A percentile compares a stretch with the other conserved stretches of the same genome.
These are phyloP conservation scores for Ophiostoma novo-ulmi DNA, from an alignment of 2,329 filamentous ascomycete species.

Conservation along the genomic window DNA sequence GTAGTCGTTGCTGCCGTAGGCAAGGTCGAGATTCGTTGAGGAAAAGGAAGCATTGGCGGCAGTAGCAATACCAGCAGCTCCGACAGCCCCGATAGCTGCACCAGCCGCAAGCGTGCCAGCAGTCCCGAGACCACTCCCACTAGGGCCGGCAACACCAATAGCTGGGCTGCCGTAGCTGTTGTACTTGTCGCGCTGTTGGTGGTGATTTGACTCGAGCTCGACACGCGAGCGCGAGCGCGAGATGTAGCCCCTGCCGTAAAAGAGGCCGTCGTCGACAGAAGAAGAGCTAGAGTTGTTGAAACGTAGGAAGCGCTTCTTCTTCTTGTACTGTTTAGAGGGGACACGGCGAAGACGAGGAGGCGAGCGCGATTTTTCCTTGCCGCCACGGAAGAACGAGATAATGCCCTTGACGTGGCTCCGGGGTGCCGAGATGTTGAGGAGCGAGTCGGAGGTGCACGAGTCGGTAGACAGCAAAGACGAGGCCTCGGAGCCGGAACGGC, in stretches of 20 bases:
- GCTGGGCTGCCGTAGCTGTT: neutral
- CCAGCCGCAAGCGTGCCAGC: slow-evolving; percentile 8
- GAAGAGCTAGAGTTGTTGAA: slow-evolving; percentile 50
- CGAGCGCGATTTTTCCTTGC: slow-evolving; percentile 4
- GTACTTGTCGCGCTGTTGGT: neutral
- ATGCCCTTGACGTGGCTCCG: slow-evolving; percentile 32
- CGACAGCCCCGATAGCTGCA: neutral
- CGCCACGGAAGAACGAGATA: slow-evolving; percentile 34
- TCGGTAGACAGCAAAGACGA: slow-evolving; percentile 29
- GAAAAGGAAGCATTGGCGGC: slow-evolving; percentile 2
- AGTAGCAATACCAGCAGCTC: neutral
- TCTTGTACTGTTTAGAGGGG: slow-evolving; percentile 24
- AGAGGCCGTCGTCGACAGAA: slow-evolving; percentile 52
- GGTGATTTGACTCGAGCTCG: neutral
- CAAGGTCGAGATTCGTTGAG: neutral
- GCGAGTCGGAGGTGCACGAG: slow-evolving; percentile 35
- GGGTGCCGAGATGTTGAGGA: slow-evolving; percentile 35
- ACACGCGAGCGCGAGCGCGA: slow-evolving; percentile 29
- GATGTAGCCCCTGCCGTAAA: slow-evolving; percentile 49
- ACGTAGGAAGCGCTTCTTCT: slow-evolving; percentile 44
- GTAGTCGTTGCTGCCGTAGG: slow-evolving; percentile 9
- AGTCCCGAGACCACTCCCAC: slow-evolving; percentile 9
- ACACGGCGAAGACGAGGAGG: slow-evolving; percentile 15
- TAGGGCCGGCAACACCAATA: neutral
- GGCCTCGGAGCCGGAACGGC: slow-evolving; percentile 32